phyloP scores from a whole-genome alignment of 306 rosid species.

The Vicia sativa region DNA sequence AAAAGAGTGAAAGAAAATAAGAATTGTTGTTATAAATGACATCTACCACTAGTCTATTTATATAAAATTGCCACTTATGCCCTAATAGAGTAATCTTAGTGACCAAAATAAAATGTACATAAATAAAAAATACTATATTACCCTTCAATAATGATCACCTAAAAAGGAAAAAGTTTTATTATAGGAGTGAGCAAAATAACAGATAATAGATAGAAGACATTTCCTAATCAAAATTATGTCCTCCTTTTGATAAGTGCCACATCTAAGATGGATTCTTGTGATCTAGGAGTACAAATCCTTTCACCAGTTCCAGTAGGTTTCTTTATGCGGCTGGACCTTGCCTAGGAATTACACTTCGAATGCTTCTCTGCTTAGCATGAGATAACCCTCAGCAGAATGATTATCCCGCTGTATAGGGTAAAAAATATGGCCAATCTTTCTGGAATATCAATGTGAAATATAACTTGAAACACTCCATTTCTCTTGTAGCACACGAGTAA shows the following conservation, averaged over 20 bases:
- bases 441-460: not conserved
- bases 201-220: conserved; percentile 5
- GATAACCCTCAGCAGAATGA: conserved; percentile 6
- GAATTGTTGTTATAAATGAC: no score
- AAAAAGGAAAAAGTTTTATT: conserved; percentile 3
- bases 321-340: conserved; percentile 22
- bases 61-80: no score
- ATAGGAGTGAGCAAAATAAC: not conserved
- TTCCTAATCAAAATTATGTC: conserved; percentile 3
- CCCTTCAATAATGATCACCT: not conserved
- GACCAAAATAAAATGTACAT: no score
- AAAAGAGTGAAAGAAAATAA: no score
- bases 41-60: no score
- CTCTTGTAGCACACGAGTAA: conserved; percentile 20
- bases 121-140: no score
- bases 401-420: conserved; percentile 14
- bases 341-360: conserved; percentile 16
- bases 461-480: not conserved
- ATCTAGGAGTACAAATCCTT: not conserved
- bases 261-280: conserved; percentile 20
- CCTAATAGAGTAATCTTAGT: no score
- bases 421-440: conserved; percentile 28
- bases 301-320: conserved; percentile 28
- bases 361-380: conserved; percentile 21
- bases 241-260: conserved; percentile 8